Evolutionary conservation across 768 basidiomycete genomes (phyloP).

Genomic region (Calocera viscosa): DNA sequence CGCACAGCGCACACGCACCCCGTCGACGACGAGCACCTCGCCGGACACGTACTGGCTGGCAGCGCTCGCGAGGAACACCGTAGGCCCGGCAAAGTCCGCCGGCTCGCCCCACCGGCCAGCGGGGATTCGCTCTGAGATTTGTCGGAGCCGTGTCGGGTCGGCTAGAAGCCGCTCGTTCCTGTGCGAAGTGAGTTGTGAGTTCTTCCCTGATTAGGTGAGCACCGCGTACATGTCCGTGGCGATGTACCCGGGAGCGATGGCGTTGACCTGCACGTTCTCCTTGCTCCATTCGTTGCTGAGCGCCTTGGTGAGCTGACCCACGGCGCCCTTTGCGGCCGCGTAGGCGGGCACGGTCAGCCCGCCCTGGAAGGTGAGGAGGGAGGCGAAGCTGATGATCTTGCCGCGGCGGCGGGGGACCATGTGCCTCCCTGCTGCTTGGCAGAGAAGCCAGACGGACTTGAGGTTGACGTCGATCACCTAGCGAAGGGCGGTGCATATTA

Average conservation of each 20-base stretch:
- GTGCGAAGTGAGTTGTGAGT: conserved; percentile 17
- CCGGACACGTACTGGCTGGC: conserved; percentile 64
- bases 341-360: conserved; percentile 76
- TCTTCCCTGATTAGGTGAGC: neutral
- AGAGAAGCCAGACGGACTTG: conserved; percentile 73
- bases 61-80: conserved; percentile 55
- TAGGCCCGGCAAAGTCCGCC: conserved; percentile 58
- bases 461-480: conserved; percentile 76
- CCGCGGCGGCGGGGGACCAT: conserved; percentile 59
- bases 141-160: conserved; percentile 52
- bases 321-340: conserved; percentile 71
- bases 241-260: conserved; percentile 78
- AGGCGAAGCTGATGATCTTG: conserved; percentile 60
- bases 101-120: conserved; percentile 60
- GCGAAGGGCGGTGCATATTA: neutral
- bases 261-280: conserved; percentile 80
- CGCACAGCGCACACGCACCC: conserved; percentile 35
- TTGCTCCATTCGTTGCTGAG: conserved; percentile 88
- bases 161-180: conserved; percentile 56
- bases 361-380: conserved; percentile 46
- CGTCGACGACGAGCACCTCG: conserved; percentile 58
- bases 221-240: conserved; percentile 67
- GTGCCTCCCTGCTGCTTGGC: conserved; percentile 75
- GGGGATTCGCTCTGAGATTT: conserved; percentile 64
- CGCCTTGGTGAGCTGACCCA: conserved; percentile 76